Conservation (phyloP, 495 filamentous ascomycete species). For the Massariosphaeria phaeospora region DNA sequence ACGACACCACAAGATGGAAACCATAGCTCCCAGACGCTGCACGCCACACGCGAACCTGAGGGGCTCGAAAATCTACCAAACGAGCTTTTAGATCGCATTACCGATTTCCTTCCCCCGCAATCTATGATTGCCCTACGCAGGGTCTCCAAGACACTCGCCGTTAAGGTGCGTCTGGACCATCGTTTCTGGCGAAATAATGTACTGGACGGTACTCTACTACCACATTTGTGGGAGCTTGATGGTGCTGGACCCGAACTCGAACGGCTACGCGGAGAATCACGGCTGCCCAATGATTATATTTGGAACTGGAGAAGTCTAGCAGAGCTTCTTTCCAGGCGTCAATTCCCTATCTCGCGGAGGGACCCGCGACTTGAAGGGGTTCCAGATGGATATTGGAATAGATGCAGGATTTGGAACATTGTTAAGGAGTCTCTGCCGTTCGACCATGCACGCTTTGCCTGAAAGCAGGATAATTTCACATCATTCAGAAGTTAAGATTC, state of each 20-base stretch:
- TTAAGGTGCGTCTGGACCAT: slow-evolving; percentile 1
- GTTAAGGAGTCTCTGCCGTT: background rate
- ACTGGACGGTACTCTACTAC: background rate
- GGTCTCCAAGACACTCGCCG: background rate
- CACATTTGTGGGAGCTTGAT: slow-evolving; percentile 3
- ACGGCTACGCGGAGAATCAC: background rate
- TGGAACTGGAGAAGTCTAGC: background rate
- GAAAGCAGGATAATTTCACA: background rate
- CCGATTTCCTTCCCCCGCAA: background rate
- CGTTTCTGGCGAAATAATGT: slow-evolving; percentile 8
- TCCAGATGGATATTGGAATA: slow-evolving; percentile 9
- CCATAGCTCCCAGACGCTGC: too few relatives aligned
- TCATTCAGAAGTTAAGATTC: too few relatives aligned
- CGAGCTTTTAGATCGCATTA: slow-evolving; percentile 1
- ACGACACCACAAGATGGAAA: too few relatives aligned
- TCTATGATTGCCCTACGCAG: slow-evolving; percentile 1
- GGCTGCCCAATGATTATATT: background rate
- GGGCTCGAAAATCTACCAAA: slow-evolving; percentile 2
- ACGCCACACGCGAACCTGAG: background rate
- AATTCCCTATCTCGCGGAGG: background rate
- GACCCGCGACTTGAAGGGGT: background rate
- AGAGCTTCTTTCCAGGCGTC: background rate
- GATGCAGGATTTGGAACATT: slow-evolving; percentile 15
- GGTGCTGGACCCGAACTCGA: background rate
- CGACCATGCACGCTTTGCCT: background rate